Evolutionary conservation across 2,329 filamentous ascomycete species (phyloP).

Genomic region (Amylocarpus encephaloides): DNA sequence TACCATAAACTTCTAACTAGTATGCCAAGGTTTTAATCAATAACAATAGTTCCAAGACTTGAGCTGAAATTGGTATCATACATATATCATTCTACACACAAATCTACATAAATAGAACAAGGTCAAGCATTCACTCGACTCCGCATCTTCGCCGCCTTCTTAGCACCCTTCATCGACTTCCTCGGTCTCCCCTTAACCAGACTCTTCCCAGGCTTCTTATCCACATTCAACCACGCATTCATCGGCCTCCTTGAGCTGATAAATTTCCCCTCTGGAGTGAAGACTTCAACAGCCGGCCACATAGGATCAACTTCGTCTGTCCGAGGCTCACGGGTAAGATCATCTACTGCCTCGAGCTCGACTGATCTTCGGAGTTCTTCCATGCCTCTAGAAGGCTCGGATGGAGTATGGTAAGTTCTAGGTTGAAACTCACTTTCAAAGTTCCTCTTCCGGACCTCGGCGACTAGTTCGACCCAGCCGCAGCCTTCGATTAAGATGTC

Average conservation of each 20-base stretch:
- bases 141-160: constrained; percentile 38
- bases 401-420: neutral
- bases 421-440: constrained; percentile 13
- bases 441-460: constrained; percentile 64
- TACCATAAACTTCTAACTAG: too few species aligned
- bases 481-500: constrained; percentile 89
- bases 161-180: constrained; percentile 61
- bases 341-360: too few species aligned
- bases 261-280: constrained; percentile 76
- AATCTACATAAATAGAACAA: too few species aligned
- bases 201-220: constrained; percentile 47
- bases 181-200: constrained; percentile 53
- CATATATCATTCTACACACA: too few species aligned
- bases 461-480: constrained; percentile 85
- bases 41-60: neutral
- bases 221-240: constrained; percentile 58
- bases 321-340: neutral
- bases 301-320: constrained; percentile 29
- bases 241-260: constrained; percentile 62
- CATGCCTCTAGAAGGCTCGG: neutral
- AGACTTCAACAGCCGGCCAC: constrained; percentile 76
- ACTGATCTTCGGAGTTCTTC: neutral
- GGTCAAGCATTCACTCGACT: neutral
- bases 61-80: neutral
- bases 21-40: too few species aligned